Evolutionary conservation across 2,329 filamentous ascomycete genomes (phyloP), one percentile per base, ranked within the genome.

Genomic region (Beauveria caledonica): DNA sequence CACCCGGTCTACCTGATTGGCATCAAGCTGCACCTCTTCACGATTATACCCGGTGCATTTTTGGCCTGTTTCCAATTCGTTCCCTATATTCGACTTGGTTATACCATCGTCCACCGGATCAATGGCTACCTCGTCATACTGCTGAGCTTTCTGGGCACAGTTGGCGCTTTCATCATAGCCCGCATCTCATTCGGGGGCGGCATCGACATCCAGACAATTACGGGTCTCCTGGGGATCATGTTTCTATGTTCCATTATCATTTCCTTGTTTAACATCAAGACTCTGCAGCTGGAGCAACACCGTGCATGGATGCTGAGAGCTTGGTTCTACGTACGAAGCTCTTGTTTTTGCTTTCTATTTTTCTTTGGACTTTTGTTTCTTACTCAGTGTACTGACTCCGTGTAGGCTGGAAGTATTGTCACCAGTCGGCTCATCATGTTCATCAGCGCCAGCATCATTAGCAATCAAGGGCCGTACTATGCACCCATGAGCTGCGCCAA

Each of bases 251-350:
- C 76, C 3, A 67, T 82, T 6, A 60, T 67, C 0, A 66, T 84
- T 42, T 78, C 83, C 0, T 78, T 77, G 40, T 71, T 78, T 66
- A 85, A 84, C 63, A 78, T 86, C 68, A 84, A 81, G 69, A 71
- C 74, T 2, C 68, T 86, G 6, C 83, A 86, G 66, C 81, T 87
- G 52, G 81, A 85, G 36, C 78, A 85, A 66, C 83, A 86, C 62
- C 75, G 83, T 1, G 80, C 80, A 3, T 86, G 82, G 83, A 86
- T 86, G 82, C 66, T 86, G n/a, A 68, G 83, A 13, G 74, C 78
- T 3, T 79, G 78, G 77, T 72, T 78, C 55, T 79, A 78, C 62
- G 72, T 77, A 63, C 62, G 72, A 19, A 21, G 25, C 25, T 25
- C 25, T 25, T 25, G 25, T 25, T 25, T 25, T 25, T n/a, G n/a